Base-by-base conservation (phyloP, 257 asterid species). In the Agastache rugosa region DNA sequence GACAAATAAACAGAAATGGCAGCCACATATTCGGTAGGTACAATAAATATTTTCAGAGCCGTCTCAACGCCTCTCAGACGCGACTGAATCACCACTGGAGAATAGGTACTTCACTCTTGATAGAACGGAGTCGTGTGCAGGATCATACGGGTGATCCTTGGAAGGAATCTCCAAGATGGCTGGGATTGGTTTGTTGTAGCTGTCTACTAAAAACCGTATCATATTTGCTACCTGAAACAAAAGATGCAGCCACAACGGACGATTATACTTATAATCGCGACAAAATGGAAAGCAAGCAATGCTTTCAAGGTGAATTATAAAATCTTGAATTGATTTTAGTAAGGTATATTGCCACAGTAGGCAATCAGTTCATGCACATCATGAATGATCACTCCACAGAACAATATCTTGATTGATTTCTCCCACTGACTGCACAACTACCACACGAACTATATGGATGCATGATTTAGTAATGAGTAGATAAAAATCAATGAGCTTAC, bases 131-230 rank as follows among this genome's bases (percentile, higher is more conserved):
- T 93, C 96, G 56, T 88, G 96, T 1, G 93, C 91, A 51, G 98
- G 96, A 85, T 93, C 97, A 37, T 91, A 91, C 0, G 97, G 98
- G 53, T 91, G 96, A 82, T 91, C 97, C 93, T 93, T 93, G 66
- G 98, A 93, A 20, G 97, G 98, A 69, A 93, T 93, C 89, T 93
- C 97, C 80, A 93, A 59, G 77, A 91, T 93, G 67, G 97, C 98
- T 16, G 98, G 97, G 73, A 93, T 77, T 31, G 96, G 97, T 71
- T 88, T 91, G 83, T 93, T 91, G 69, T 93, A 93, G 87, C 97
- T 84, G 83, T 93, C 98, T 22, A 93, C 97, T 55, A 89, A 66
- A 81, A 93, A 89, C 77, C 98, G 81, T 67, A 91, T 79, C 97
- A 89, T 91, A 66, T 91, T 91, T 73, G 96, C 98, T 54, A 93